phyloP scores from a whole-genome alignment of 345 rosid species.

The Salix exigua region DNA sequence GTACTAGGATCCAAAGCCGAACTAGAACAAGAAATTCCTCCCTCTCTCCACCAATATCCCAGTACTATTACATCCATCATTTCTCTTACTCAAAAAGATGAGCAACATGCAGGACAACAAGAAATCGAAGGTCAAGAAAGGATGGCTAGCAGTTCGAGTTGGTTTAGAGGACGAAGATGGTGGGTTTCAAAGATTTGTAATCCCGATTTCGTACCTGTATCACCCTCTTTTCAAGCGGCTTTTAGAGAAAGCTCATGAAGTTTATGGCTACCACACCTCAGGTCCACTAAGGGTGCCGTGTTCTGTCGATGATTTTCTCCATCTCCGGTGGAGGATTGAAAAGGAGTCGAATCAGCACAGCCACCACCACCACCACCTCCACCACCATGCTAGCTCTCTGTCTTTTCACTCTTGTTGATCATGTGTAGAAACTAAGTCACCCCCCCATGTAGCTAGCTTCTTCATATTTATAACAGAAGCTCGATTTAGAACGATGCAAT shows the following conservation, averaged over 20 bases:
- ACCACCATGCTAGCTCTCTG: conserved; percentile 25
- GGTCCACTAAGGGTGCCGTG: conserved; percentile 48
- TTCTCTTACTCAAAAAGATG: background rate
- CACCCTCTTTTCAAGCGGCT: conserved; percentile 44
- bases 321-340: conserved; percentile 40
- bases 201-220: conserved; percentile 43
- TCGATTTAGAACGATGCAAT: background rate
- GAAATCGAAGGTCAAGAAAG: conserved; percentile 50
- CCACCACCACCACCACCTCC: conserved; percentile 15
- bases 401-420: conserved; percentile 39
- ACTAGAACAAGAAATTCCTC: background rate
- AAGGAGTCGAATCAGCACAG: conserved; percentile 18
- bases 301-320: conserved; percentile 42
- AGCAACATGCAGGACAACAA: background rate
- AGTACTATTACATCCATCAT: background rate
- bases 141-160: conserved; percentile 44
- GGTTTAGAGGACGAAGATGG: conserved; percentile 39
- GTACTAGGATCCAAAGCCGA: background rate
- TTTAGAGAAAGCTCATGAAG: conserved; percentile 38
- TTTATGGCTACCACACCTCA: conserved; percentile 36
- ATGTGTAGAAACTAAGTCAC: background rate
- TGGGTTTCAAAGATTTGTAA: conserved; percentile 26
- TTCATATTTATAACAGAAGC: background rate
- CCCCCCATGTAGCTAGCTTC: background rate
- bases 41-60: background rate